Percentiles rank a stretch among this genome's conserved stretches.
These are phyloP conservation scores for Saturnispora zaruensis DNA, from an alignment of 805 yeast species.

Conservation along the genomic window DNA sequence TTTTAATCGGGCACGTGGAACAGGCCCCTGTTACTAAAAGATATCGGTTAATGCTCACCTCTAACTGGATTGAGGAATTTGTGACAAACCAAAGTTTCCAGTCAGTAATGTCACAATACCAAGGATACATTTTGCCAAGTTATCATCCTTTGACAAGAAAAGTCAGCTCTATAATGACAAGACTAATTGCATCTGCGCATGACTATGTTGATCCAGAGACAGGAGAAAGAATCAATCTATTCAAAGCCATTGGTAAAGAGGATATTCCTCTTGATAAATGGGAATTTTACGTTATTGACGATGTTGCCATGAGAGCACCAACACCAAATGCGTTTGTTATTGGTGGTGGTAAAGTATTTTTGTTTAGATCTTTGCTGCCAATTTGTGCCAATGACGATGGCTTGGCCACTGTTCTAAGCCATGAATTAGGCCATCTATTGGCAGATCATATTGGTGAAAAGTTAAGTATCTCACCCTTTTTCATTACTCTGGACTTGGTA, in stretches of 20 bases:
- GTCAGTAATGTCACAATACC: conserved; percentile 49
- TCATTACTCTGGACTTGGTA: conserved; percentile 42
- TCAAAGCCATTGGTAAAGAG: conserved; percentile 19
- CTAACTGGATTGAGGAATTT: conserved; percentile 51
- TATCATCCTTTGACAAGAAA: conserved; percentile 49
- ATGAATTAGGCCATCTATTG: conserved; percentile 89
- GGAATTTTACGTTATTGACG: conserved; percentile 74
- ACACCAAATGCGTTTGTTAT: conserved; percentile 97
- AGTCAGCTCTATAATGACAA: conserved; percentile 55
- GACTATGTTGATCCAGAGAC: conserved; percentile 30
- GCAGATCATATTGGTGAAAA: conserved; percentile 89
- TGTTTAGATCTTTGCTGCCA: conserved; percentile 68
- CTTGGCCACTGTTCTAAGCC: conserved; percentile 88
- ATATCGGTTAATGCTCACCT: conserved; percentile 60
- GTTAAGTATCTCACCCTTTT: conserved; percentile 67
- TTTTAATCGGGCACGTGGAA: conserved; percentile 50
- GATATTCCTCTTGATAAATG: conserved; percentile 40
- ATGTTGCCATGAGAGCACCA: conserved; percentile 39
- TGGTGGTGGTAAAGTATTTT: conserved; percentile 94
- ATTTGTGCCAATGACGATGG: conserved; percentile 81
- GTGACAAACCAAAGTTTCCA: conserved; percentile 59
- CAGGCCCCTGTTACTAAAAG: conserved; percentile 78
- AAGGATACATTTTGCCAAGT: conserved; percentile 47
- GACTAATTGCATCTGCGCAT: conserved; percentile 52
- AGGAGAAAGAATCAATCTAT: conserved; percentile 22